Conservation (phyloP, 768 basidiomycete genomes). For the Pulveroboletus sp. region DNA sequence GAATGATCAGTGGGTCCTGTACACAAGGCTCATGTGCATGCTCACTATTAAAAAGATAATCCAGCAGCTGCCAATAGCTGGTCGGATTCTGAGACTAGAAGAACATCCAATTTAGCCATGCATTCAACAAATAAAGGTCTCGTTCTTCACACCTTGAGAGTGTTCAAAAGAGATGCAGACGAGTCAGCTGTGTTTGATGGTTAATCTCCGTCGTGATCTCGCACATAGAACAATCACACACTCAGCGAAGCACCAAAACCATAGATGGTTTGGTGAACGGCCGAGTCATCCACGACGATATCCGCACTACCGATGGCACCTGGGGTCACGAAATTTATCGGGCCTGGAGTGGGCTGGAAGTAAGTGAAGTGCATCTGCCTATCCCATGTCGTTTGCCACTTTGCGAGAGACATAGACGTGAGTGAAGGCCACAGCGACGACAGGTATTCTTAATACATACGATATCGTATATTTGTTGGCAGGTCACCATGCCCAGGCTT, state of each 20-base stretch:
- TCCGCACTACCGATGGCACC: slow-evolving; percentile 55
- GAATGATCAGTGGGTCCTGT: not conserved
- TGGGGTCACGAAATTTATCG: slow-evolving; percentile 36
- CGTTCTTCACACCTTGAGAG: slow-evolving; percentile 50
- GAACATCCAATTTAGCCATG: slow-evolving; percentile 1
- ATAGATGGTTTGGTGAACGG: slow-evolving; percentile 55
- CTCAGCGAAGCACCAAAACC: slow-evolving; percentile 69
- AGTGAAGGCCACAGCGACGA: not conserved
- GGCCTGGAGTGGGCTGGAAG: slow-evolving; percentile 25
- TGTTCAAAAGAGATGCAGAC: slow-evolving; percentile 54
- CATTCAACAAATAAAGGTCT: not conserved
- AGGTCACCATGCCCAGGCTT: slow-evolving; percentile 25
- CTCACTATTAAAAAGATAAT: slow-evolving; percentile 49
- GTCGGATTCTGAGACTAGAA: slow-evolving; percentile 43
- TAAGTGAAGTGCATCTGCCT: slow-evolving; percentile 28
- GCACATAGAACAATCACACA: slow-evolving; percentile 25
- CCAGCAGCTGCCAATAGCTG: slow-evolving; percentile 56
- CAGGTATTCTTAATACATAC: slow-evolving; percentile 29
- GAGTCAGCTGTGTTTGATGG: slow-evolving; percentile 53
- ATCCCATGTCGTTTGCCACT: slow-evolving; percentile 56
- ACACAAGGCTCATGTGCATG: not conserved
- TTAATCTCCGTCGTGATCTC: slow-evolving; percentile 1
- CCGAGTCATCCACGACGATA: slow-evolving; percentile 53
- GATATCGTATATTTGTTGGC: slow-evolving; percentile 52
- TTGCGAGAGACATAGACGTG: not conserved